Evolutionary conservation across 1,284 basidiomycete species (phyloP).

Genomic region (Ceratobasidium sp.): DNA sequence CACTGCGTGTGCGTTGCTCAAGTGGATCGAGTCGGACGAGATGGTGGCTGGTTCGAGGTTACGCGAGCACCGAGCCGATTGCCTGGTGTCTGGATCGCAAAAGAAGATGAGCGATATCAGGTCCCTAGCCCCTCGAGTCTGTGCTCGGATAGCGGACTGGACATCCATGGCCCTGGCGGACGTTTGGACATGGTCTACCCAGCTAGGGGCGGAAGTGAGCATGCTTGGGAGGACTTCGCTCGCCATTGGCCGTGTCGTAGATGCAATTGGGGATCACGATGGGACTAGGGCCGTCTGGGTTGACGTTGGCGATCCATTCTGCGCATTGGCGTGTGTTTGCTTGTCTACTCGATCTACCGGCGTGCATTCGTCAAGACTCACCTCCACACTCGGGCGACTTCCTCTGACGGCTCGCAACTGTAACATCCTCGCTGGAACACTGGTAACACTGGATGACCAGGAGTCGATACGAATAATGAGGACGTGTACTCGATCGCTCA

Average conservation of each 20-base stretch:
- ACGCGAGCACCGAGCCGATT: constrained; percentile 4
- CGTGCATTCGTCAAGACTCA: background rate
- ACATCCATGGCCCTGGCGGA: constrained; percentile 8
- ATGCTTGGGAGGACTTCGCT: background rate
- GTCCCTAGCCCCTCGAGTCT: constrained; percentile 28
- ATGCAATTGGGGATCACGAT: background rate
- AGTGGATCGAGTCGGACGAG: constrained; percentile 21
- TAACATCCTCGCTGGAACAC: constrained; percentile 16
- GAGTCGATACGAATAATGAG: background rate
- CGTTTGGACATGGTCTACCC: constrained; percentile 5
- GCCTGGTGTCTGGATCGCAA: background rate
- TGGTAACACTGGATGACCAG: background rate
- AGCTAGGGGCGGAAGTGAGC: background rate
- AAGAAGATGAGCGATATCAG: constrained; percentile 20
- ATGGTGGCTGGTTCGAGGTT: background rate
- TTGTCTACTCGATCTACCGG: background rate
- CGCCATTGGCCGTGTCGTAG: constrained; percentile 6
- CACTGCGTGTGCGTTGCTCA: background rate
- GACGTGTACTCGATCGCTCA: background rate
- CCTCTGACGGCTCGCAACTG: constrained; percentile 24
- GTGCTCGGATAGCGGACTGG: constrained; percentile 25
- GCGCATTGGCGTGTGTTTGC: constrained; percentile 12
- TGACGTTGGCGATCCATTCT: constrained; percentile 32
- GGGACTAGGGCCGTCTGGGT: background rate
- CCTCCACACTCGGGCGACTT: background rate